Evolutionary conservation across 371 early-diverging fungal species (phyloP).

Genomic region (Apophysomyces ossiformis): DNA sequence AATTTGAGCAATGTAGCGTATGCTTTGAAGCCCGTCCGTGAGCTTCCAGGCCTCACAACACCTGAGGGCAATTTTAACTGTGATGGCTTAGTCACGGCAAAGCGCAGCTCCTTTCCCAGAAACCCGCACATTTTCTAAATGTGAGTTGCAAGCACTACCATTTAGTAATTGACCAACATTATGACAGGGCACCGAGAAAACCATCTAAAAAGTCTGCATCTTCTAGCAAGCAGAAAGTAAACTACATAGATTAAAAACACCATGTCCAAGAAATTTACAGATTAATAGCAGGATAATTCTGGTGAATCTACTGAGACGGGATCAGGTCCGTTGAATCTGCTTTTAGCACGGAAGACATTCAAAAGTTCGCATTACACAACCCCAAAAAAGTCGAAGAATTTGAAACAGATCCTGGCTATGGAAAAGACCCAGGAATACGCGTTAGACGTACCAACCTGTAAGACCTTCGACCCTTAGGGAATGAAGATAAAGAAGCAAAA

Average conservation of each 20-base stretch:
- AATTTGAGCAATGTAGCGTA: too few relatives aligned
- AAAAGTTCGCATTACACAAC: slow-evolving; percentile 69
- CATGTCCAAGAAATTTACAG: neutral
- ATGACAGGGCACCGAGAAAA: slow-evolving; percentile 24
- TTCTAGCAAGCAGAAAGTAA: slow-evolving; percentile 12
- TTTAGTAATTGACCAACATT: neutral
- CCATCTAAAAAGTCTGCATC: slow-evolving; percentile 11
- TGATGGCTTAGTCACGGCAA: too few relatives aligned
- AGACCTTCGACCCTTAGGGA: too few relatives aligned
- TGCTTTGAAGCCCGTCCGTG: too few relatives aligned
- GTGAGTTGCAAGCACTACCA: neutral
- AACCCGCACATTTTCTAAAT: neutral
- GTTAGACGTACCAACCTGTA: slow-evolving; percentile 75
- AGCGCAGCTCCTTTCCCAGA: too few relatives aligned
- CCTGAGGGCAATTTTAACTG: too few relatives aligned
- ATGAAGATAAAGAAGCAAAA: slow-evolving; percentile 11
- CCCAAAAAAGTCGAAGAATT: slow-evolving; percentile 72
- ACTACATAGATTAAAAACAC: neutral
- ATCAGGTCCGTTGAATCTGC: slow-evolving; percentile 38
- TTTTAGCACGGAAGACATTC: slow-evolving; percentile 61
- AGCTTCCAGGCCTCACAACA: too few relatives aligned
- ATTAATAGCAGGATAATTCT: neutral
- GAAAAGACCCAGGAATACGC: slow-evolving; percentile 72
- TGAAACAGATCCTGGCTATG: slow-evolving; percentile 78
- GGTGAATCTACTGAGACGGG: neutral